Evolutionary conservation across 306 rosid species (phyloP), one percentile per base, ranked within the genome.

Genomic region (Biancaea sappan): DNA sequence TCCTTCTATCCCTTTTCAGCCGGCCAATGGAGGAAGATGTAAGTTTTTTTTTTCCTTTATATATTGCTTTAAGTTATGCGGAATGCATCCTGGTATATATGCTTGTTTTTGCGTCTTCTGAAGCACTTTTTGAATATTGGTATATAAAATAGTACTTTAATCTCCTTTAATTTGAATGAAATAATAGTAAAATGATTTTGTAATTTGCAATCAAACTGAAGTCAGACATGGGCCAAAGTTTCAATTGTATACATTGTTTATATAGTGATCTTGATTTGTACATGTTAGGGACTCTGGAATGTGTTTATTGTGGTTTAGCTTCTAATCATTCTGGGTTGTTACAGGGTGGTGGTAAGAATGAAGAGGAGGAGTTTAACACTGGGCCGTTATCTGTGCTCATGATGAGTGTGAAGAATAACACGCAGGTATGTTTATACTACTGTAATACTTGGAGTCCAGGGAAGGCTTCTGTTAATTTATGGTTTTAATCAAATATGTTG

Each of bases 371-470:
- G 34, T 94, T 94, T 53, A 94, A 88, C 76, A 92, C 97, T 1
- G 98, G 97, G 3, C 98, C 97, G 7, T 86, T 94, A 2, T 94
- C 97, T 38, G 88, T 94, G 48, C 96, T 94, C 15, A 89, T 87
- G 97, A 88, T 91, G 96, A 94, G 97, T 83, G 98, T 94, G 16
- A 94, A 89, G 73, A 94, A 94, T 63, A 90, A 90, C 32, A 91
- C 96, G 0, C 98, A 91, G 96, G 98, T 91, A 75, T 71, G 41
- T 59, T 52, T 53, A 19, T 40, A 46, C 11, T 71, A 43, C 1
- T 0, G 18, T 3, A 21, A 29, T 5, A 16, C 32, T 8, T 25
- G 32, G 26, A 3, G 21, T 69, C 46, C 13, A 19, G 7, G 38
- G 1, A 24, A 3, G 62, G 10, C 3, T 29, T 6, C 4, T 1